Conservation (phyloP, 371 early-diverging fungal genomes). For the Zychaea mexicana region DNA sequence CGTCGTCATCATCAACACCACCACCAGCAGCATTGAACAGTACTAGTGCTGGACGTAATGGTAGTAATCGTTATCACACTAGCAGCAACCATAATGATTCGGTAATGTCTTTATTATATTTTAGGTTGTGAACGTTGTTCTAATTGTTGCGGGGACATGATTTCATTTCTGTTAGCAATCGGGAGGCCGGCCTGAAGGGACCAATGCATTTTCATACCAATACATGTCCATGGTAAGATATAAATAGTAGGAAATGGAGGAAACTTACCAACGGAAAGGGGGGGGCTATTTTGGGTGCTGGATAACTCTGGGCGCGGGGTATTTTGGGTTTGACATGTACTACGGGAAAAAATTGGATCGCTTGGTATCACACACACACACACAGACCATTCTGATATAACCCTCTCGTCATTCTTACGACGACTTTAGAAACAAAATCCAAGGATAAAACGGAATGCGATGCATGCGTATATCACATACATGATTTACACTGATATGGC, state of each 20-base stretch:
- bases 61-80: not conserved
- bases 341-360: not conserved
- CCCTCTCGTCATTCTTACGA: not conserved
- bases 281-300: too few species aligned
- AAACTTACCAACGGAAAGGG: not conserved
- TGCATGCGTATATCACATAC: slow-evolving; percentile 61
- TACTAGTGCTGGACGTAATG: too few species aligned
- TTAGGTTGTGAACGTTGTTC: too few species aligned
- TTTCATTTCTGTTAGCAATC: too few species aligned
- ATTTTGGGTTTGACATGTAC: slow-evolving; percentile 1
- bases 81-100: not conserved
- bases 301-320: too few species aligned
- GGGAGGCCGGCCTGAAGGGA: not conserved
- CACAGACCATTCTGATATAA: too few species aligned
- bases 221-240: slow-evolving; percentile 28
- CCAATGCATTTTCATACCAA: slow-evolving; percentile 21
- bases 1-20: too few species aligned
- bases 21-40: too few species aligned
- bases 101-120: not conserved
- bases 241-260: not conserved
- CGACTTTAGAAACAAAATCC: slow-evolving; percentile 53
- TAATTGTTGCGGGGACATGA: too few species aligned
- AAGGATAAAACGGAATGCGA: slow-evolving; percentile 57
- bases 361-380: not conserved
- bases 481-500: slow-evolving; percentile 58